Percentiles rank a stretch among this genome's conserved stretches.
These are phyloP conservation scores for Selaginella tamariscina DNA, from an alignment of 75 land plant species.

Conservation along the genomic window DNA sequence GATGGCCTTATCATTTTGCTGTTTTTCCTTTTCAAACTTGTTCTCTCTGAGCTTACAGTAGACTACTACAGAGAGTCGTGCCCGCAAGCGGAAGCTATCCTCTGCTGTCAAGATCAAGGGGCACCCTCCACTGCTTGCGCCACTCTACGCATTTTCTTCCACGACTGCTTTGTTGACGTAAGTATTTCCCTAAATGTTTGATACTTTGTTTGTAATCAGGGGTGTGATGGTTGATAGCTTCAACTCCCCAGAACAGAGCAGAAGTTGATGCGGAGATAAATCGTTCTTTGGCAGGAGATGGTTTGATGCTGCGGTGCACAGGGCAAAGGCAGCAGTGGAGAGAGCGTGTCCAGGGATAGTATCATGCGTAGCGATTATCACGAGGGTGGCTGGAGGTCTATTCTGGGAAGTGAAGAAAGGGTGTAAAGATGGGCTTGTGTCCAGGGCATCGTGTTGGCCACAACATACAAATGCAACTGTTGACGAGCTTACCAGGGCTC, in stretches of 20 bases:
- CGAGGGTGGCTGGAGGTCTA: not conserved
- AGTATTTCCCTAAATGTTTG: not conserved
- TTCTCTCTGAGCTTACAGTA: not conserved
- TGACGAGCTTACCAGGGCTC: not conserved
- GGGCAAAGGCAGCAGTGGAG: not conserved
- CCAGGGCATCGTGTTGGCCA: not conserved
- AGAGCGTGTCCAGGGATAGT: not conserved
- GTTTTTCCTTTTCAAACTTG: not conserved
- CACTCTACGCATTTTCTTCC: not conserved
- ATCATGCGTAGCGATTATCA: not conserved
- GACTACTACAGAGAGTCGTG: not conserved
- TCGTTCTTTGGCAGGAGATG: not conserved
- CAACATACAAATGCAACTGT: not conserved
- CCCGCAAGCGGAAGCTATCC: not conserved
- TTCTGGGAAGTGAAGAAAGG: not conserved
- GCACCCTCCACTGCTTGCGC: not conserved
- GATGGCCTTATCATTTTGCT: too few species aligned
- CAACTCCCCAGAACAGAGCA: not conserved
- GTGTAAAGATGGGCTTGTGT: not conserved
- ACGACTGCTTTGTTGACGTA: not conserved
- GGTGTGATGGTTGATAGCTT: not conserved
- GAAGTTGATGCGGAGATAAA: not conserved
- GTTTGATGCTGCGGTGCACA: not conserved
- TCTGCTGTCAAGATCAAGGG: not conserved
- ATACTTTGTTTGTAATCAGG: not conserved